Conservation (phyloP, 2,329 filamentous ascomycete species). For the Arthrinium puccinioides region DNA sequence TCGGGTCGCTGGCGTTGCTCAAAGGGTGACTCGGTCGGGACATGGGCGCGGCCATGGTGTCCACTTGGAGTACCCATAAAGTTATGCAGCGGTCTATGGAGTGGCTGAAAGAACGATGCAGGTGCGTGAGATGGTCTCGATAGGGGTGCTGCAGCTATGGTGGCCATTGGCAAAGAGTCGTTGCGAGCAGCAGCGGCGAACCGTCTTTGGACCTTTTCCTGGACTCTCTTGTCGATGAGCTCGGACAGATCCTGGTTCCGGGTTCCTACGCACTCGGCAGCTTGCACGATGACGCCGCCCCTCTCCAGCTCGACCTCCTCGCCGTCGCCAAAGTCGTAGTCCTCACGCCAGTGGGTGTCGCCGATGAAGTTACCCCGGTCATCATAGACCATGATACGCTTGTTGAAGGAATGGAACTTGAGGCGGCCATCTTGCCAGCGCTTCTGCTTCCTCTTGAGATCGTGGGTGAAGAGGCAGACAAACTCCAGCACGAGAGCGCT, state of each 20-base stretch:
- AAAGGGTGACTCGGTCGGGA: conserved; percentile 57
- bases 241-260: conserved; percentile 72
- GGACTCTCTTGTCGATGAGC: conserved; percentile 62
- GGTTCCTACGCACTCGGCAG: conserved; percentile 65
- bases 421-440: conserved; percentile 89
- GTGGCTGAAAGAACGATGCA: conserved; percentile 27
- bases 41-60: conserved; percentile 51
- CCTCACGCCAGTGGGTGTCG: conserved; percentile 72
- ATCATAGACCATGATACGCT: conserved; percentile 84
- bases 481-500: conserved; percentile 70
- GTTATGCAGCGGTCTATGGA: conserved; percentile 42
- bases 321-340: conserved; percentile 65
- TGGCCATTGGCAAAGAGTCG: conserved; percentile 8
- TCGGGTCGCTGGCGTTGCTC: conserved; percentile 42
- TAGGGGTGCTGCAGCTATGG: conserved; percentile 19
- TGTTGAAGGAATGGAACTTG: conserved; percentile 87
- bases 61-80: conserved; percentile 59
- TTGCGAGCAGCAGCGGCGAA: conserved; percentile 33
- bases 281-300: conserved; percentile 70
- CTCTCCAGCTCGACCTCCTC: conserved; percentile 76
- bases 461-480: conserved; percentile 79
- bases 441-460: conserved; percentile 80
- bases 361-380: conserved; percentile 73
- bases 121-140: conserved; percentile 8
- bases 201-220: conserved; percentile 45